Evolutionary conservation across 1,139 yeast genomes (phyloP).

Genomic region (Kluyveromyces marxianus): DNA sequence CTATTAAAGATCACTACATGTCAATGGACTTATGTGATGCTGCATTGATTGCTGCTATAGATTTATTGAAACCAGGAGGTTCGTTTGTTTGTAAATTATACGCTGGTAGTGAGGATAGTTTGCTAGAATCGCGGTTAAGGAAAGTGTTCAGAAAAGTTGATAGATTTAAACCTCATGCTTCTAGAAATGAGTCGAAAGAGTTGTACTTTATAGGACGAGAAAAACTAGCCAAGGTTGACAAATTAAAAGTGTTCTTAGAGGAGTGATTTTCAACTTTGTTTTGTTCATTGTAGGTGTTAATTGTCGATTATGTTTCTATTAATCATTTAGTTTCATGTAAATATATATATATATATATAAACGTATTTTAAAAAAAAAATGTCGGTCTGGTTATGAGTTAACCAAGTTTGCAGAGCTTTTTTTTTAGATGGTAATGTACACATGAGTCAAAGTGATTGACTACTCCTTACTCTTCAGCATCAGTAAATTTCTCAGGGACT

Average conservation of each 20-base stretch:
- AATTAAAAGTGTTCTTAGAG: conserved; percentile 37
- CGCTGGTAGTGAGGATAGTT: conserved; percentile 59
- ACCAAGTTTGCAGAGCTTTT: too few relatives aligned
- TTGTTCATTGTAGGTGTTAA: not conserved
- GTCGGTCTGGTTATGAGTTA: too few relatives aligned
- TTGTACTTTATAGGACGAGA: conserved; percentile 60
- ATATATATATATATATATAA: too few relatives aligned
- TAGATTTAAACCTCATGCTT: conserved; percentile 53
- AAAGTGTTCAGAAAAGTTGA: conserved; percentile 52
- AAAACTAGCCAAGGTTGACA: conserved; percentile 42
- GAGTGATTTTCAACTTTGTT: not conserved
- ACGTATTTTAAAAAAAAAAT: too few relatives aligned
- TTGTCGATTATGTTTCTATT: not conserved
- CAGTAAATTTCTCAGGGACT: conserved; percentile 4
- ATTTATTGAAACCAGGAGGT: conserved; percentile 62
- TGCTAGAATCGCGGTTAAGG: conserved; percentile 50
- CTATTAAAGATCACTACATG: conserved; percentile 52
- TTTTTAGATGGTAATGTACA: too few relatives aligned
- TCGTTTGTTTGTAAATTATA: conserved; percentile 65
- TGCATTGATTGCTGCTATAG: conserved; percentile 67
- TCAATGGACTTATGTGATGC: conserved; percentile 82
- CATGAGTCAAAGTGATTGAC: too few relatives aligned
- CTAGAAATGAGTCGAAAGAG: conserved; percentile 58
- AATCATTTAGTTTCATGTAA: too few relatives aligned
- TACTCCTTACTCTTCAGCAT: not conserved